Percentiles rank a stretch among this genome's conserved stretches.
phyloP scores from a whole-genome alignment of 1,284 basidiomycete genomes.

The Schizopora paradoxa region DNA sequence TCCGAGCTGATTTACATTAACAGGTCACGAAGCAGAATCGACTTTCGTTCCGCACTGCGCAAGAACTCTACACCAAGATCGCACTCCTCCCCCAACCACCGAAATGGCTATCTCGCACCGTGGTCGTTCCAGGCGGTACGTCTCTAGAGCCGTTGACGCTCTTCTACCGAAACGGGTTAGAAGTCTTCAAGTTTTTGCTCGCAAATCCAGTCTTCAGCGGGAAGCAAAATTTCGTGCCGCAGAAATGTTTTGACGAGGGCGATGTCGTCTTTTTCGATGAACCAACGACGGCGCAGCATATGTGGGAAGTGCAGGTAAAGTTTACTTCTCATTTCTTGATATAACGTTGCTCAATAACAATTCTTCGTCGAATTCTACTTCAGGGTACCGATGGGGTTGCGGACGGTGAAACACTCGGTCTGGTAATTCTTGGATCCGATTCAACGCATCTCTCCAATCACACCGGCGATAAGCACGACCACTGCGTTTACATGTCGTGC shows the following conservation, averaged over 20 bases:
- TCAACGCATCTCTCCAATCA: not conserved
- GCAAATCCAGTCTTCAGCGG: too few species aligned
- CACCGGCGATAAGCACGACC: not conserved
- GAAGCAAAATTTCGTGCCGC: too few species aligned
- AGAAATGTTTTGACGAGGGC: too few species aligned
- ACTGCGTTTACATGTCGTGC: not conserved
- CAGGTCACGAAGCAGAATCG: too few species aligned
- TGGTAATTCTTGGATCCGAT: constrained; percentile 3
- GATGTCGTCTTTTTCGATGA: constrained; percentile 1
- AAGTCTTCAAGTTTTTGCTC: too few species aligned
- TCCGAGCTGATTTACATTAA: too few species aligned
- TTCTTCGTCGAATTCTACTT: not conserved
- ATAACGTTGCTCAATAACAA: too few species aligned
- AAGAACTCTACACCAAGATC: not conserved
- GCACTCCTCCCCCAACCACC: not conserved
- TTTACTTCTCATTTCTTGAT: not conserved
- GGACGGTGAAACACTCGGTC: not conserved
- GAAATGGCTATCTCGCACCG: not conserved
- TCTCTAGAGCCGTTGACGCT: not conserved
- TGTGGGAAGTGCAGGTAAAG: constrained; percentile 3
- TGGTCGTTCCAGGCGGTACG: not conserved
- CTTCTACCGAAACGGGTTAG: not conserved
- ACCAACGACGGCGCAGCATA: not conserved
- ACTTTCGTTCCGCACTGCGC: not conserved
- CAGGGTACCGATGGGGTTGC: not conserved